Evolutionary conservation across 768 basidiomycete species (phyloP), one percentile per base, ranked within the genome.

Genomic region (Erythrobasidium yunnanense): DNA sequence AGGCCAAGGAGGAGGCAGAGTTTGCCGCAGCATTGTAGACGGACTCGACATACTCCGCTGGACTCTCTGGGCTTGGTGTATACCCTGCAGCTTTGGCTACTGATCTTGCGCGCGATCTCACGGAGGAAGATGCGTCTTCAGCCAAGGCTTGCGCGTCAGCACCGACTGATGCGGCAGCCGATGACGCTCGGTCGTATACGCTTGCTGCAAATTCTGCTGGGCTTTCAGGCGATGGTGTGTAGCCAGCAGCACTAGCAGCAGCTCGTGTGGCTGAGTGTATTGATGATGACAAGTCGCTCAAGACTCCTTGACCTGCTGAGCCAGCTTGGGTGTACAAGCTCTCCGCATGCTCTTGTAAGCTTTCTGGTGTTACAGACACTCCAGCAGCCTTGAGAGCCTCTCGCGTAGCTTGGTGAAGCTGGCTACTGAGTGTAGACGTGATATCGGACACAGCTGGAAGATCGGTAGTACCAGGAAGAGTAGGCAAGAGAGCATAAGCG

Each of bases 381-480:
- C 60, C 60, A 33, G 22, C 60, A 6, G 49, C 46, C 23, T 47
- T 46, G 32, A 38, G 25, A 32, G 60, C 60, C 6, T 45, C 60
- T 2, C 60, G 60, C 4, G 60, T 63, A 32, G 60, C 60, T 23
- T 51, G 42, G 22, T 63, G 60, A 29, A 63, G 7, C 30, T 63
- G 60, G 13, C 32, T 34, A 4, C 45, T 32, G 2, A 63, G 13
- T 1, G 47, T 63, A 23, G 47, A 25, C 15, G 47, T 34, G n/a
- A 63, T 38, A 11, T 63, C 60, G 11, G 60, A 49, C 32, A 49
- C 27, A 49, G 60, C 60, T n/a, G 60, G 60, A 3, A 63, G 30
- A 23, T 63, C 60, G 2, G 4, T 23, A 17, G 47, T 63, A 23
- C 60, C 30, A 13, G 60, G 60, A 20, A 63, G 45, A 15, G 60